Evolutionary conservation across 176 grass and related monocot genomes (phyloP).

Genomic region (Avena sativa): DNA sequence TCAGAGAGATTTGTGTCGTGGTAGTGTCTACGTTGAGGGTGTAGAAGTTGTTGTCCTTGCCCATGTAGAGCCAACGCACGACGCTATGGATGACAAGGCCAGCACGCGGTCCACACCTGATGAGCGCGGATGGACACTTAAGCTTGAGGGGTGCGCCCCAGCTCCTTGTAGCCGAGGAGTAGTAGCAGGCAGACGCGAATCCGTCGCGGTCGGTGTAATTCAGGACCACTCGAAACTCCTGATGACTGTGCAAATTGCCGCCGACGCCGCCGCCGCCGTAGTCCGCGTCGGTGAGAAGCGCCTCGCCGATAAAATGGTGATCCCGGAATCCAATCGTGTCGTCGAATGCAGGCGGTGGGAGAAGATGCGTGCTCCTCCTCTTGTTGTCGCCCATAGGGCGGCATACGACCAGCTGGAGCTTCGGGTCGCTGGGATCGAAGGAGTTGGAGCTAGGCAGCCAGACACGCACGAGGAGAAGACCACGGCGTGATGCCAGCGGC

Average conservation of each 20-base stretch:
- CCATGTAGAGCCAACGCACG: not conserved
- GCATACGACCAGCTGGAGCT: not conserved
- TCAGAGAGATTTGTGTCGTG: not conserved
- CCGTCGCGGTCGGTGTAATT: not conserved
- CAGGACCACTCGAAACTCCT: not conserved
- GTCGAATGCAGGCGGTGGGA: not conserved
- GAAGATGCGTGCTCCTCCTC: not conserved
- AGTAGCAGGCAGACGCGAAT: not conserved
- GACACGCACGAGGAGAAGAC: not conserved
- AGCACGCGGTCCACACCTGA: not conserved
- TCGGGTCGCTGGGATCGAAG: not conserved
- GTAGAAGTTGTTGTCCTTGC: not conserved
- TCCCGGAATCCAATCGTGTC: not conserved
- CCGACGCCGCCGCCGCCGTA: not conserved
- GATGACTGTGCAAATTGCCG: too few relatives aligned
- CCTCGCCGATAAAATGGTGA: not conserved
- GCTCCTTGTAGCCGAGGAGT: not conserved
- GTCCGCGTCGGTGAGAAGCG: slow-evolving; percentile 4
- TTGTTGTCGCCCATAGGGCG: not conserved
- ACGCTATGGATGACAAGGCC: not conserved
- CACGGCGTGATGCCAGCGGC: not conserved
- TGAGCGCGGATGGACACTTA: not conserved
- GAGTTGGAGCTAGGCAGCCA: not conserved
- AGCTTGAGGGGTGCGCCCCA: not conserved
- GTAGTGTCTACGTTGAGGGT: not conserved